Conservation (phyloP, 1,284 basidiomycete genomes). For the Ustilago loliicola region DNA sequence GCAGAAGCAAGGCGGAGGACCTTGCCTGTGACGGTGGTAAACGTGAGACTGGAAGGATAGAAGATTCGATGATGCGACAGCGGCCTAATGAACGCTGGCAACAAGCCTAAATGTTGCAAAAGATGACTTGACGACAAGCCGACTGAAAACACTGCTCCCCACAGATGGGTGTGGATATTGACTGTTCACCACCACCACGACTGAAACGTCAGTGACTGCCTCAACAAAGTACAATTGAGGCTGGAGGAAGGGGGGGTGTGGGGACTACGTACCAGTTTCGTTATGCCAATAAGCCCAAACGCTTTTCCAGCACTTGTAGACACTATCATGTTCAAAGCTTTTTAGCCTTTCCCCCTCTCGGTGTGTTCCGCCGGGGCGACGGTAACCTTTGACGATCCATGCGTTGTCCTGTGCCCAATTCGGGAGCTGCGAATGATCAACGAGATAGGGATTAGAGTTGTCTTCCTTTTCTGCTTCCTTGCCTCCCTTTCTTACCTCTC, state of each 20-base stretch:
- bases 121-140: constrained; percentile 72
- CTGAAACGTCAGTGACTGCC: not conserved
- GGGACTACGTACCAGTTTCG: constrained; percentile 59
- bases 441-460: constrained; percentile 50
- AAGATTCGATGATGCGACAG: constrained; percentile 61
- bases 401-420: constrained; percentile 66
- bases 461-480: not conserved
- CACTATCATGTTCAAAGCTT: constrained; percentile 60
- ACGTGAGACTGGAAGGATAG: constrained; percentile 49
- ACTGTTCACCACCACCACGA: constrained; percentile 73
- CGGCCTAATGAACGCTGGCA: constrained; percentile 50
- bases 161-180: constrained; percentile 89
- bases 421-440: constrained; percentile 61
- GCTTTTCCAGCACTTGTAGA: constrained; percentile 65
- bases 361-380: constrained; percentile 62
- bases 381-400: constrained; percentile 64
- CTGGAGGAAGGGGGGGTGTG: not conserved
- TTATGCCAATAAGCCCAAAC: constrained; percentile 70
- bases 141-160: constrained; percentile 80
- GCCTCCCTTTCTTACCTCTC: not conserved
- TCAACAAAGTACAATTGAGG: not conserved
- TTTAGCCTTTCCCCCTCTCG: constrained; percentile 27
- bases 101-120: constrained; percentile 42
- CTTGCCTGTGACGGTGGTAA: constrained; percentile 47
- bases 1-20: constrained; percentile 51